phyloP scores from a whole-genome alignment of 805 yeast genomes.

The Jamesozyma lodderae region DNA sequence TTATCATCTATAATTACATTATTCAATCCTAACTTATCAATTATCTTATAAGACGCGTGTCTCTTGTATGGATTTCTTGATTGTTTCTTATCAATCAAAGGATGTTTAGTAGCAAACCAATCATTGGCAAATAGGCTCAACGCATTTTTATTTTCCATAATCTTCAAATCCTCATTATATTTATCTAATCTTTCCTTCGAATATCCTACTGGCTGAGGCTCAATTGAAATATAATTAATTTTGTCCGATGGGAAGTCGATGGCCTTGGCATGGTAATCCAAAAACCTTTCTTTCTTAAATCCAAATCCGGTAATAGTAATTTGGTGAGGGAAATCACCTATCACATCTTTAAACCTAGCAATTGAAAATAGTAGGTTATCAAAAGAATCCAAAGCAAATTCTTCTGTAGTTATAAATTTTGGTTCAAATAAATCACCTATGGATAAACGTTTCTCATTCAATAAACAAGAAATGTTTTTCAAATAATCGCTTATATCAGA shows the following conservation, averaged over 20 bases:
- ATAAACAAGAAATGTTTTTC: neutral
- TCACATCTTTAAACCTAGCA: constrained; percentile 41
- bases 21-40: constrained; percentile 8
- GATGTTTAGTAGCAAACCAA: constrained; percentile 45
- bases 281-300: constrained; percentile 57
- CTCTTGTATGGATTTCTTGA: constrained; percentile 50
- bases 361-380: constrained; percentile 64
- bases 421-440: constrained; percentile 12
- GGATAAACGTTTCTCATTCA: constrained; percentile 6
- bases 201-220: constrained; percentile 41
- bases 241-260: constrained; percentile 33
- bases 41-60: constrained; percentile 30
- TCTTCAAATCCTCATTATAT: constrained; percentile 41
- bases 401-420: constrained; percentile 43
- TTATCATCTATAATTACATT: constrained; percentile 11
- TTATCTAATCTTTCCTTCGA: constrained; percentile 15
- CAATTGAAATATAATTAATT: constrained; percentile 46
- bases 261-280: constrained; percentile 45
- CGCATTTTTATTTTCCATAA: constrained; percentile 46
- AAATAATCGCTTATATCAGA: constrained; percentile 8
- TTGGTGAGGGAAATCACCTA: constrained; percentile 38
- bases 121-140: constrained; percentile 44
- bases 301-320: constrained; percentile 65
- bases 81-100: constrained; percentile 39
- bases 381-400: constrained; percentile 69